Percentiles rank a stretch among this genome's conserved stretches.
Evolutionary conservation across 257 asterid genomes (phyloP).

Genomic region (Mitragyna speciosa): DNA sequence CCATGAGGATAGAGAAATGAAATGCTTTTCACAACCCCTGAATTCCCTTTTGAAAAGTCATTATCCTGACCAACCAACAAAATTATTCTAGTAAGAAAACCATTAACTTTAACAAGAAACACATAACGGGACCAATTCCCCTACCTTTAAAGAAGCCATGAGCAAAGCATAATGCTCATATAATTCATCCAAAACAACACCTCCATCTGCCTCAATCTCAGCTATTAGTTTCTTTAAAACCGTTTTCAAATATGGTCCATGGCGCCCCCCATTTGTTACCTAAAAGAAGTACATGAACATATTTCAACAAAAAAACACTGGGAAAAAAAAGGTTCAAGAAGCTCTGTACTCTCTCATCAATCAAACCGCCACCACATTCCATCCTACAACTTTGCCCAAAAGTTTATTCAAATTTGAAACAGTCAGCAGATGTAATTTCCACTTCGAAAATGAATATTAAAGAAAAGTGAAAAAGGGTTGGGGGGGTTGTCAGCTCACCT

Average conservation of each 20-base stretch:
- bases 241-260: conserved; percentile 57
- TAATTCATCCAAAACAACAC: conserved; percentile 65
- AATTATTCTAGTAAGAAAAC: neutral
- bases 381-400: conserved; percentile 31
- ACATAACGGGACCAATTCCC: neutral
- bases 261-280: conserved; percentile 50
- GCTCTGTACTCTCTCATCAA: conserved; percentile 62
- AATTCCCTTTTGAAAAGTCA: conserved; percentile 44
- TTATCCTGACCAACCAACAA: conserved; percentile 50
- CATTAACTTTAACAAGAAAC: neutral
- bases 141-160: conserved; percentile 59
- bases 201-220: conserved; percentile 72
- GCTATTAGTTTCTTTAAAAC: conserved; percentile 71
- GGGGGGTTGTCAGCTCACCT: conserved; percentile 35
- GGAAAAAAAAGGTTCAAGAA: conserved; percentile 17
- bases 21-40: conserved; percentile 62
- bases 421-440: no score
- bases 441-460: no score
- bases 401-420: no score
- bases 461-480: no score
- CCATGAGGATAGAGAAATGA: conserved; percentile 74
- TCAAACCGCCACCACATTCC: conserved; percentile 71
- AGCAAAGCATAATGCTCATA: conserved; percentile 64
- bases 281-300: neutral
- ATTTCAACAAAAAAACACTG: neutral